Conservation (phyloP, 768 basidiomycete species). For the Suillus subaureus region DNA sequence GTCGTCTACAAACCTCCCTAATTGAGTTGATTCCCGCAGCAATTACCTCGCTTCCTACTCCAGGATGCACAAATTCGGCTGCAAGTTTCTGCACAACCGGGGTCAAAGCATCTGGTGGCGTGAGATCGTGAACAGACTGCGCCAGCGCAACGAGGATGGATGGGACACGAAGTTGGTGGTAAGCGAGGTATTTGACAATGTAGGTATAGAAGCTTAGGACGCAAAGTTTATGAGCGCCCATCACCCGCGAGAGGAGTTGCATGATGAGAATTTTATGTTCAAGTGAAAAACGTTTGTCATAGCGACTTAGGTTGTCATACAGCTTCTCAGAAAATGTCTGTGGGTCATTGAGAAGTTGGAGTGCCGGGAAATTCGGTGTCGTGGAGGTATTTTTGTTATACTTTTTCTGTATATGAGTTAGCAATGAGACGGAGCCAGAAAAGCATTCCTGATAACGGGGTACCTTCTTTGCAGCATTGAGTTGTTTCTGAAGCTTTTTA, state of each 20-base stretch:
- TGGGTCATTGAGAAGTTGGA: slow-evolving; percentile 92
- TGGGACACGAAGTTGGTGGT: slow-evolving; percentile 91
- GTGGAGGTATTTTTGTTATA: slow-evolving; percentile 25
- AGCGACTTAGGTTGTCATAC: slow-evolving; percentile 76
- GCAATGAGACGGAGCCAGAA: slow-evolving; percentile 28
- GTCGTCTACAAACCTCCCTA: slow-evolving; percentile 89
- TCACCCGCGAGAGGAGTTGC: slow-evolving; percentile 93
- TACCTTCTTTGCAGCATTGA: slow-evolving; percentile 79
- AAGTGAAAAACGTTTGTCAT: slow-evolving; percentile 94
- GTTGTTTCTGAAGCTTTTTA: slow-evolving; percentile 73
- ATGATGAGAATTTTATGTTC: slow-evolving; percentile 98
- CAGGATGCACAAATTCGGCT: slow-evolving; percentile 95
- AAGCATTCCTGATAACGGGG: slow-evolving; percentile 8
- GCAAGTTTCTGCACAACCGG: slow-evolving; percentile 92
- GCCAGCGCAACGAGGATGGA: slow-evolving; percentile 92
- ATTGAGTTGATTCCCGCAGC: slow-evolving; percentile 97
- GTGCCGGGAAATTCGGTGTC: slow-evolving; percentile 82
- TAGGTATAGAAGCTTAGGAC: slow-evolving; percentile 96
- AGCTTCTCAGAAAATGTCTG: slow-evolving; percentile 95
- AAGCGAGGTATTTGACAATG: slow-evolving; percentile 89
- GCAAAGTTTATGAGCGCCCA: slow-evolving; percentile 90
- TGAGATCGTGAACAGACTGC: slow-evolving; percentile 93
- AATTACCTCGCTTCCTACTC: slow-evolving; percentile 93
- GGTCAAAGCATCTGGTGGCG: slow-evolving; percentile 88
- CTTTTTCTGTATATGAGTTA: slow-evolving; percentile 41